Evolutionary conservation across 2,329 filamentous ascomycete genomes (phyloP).

Genomic region (Curvularia sp.): DNA sequence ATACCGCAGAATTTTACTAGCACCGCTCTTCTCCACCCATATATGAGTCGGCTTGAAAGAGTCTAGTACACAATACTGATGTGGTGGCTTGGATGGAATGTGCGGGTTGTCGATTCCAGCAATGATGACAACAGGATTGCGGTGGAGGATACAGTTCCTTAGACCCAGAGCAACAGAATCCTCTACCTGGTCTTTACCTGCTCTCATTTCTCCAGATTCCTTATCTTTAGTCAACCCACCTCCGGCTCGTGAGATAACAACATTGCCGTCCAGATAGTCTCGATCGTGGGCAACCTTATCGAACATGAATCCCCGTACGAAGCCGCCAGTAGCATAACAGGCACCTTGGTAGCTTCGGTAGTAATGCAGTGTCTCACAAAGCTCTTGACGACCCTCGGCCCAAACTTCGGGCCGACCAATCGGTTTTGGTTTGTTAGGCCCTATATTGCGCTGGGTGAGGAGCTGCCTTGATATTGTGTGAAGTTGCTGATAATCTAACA

Average conservation of each 20-base stretch:
- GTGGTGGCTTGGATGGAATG: slow-evolving; percentile 59
- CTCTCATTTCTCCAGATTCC: slow-evolving; percentile 55
- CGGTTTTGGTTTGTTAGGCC: slow-evolving; percentile 46
- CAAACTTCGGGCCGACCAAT: slow-evolving; percentile 59
- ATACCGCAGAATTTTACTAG: slow-evolving; percentile 62
- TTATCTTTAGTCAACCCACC: slow-evolving; percentile 61
- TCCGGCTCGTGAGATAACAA: slow-evolving; percentile 69
- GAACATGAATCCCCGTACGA: slow-evolving; percentile 66
- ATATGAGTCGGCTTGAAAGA: slow-evolving; percentile 73
- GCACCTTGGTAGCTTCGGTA: slow-evolving; percentile 69
- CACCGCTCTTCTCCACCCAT: slow-evolving; percentile 67
- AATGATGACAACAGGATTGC: slow-evolving; percentile 60
- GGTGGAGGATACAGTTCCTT: slow-evolving; percentile 55
- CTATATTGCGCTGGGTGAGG: slow-evolving; percentile 18
- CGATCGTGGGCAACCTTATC: slow-evolving; percentile 62
- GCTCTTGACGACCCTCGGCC: slow-evolving; percentile 64
- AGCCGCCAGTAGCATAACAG: slow-evolving; percentile 59
- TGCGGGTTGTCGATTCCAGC: slow-evolving; percentile 61
- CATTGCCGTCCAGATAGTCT: slow-evolving; percentile 66
- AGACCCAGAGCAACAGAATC: slow-evolving; percentile 52
- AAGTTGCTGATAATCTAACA: slow-evolving; percentile 9
- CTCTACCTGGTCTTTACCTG: slow-evolving; percentile 57
- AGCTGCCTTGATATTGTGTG: slow-evolving; percentile 24
- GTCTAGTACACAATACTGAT: slow-evolving; percentile 71
- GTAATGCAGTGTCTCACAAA: slow-evolving; percentile 70